Percentiles rank a stretch among this genome's conserved stretches.
phyloP scores from a whole-genome alignment of 2,329 filamentous ascomycete species.

The Fusarium gaditjirri region DNA sequence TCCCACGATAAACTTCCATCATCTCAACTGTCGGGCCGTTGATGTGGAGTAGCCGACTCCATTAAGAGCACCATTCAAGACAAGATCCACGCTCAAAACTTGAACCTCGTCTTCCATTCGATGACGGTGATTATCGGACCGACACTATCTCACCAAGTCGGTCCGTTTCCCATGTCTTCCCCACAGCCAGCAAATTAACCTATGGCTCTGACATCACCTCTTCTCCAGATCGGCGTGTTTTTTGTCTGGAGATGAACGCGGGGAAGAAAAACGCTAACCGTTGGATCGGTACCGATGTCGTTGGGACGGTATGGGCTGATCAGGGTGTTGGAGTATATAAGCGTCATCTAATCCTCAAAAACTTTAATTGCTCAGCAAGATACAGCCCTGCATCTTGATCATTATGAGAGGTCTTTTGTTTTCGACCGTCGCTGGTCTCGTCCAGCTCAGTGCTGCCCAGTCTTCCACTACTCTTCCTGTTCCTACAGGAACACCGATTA shows the following conservation, averaged over 20 bases:
- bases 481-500: conserved; percentile 38
- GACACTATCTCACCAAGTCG: conserved; percentile 1
- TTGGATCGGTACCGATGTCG: not conserved
- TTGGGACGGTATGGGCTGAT: not conserved
- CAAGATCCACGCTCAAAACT: not conserved
- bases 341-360: not conserved
- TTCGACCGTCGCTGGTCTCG: not conserved
- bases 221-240: conserved; percentile 1
- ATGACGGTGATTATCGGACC: not conserved
- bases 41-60: not conserved
- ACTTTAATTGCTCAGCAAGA: accelerated
- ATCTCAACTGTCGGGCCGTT: not conserved
- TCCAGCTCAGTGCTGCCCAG: not conserved
- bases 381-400: not conserved
- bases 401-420: conserved; percentile 3
- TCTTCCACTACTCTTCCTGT: conserved; percentile 7
- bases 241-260: not conserved
- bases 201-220: conserved; percentile 6
- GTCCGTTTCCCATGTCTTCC: not conserved
- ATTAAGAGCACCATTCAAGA: not conserved
- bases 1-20: not conserved
- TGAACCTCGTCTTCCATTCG: not conserved
- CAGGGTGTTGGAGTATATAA: not conserved
- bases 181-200: not conserved
- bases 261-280: not conserved